Conservation (phyloP, 2,329 filamentous ascomycete genomes). For the Nannizziopsis barbatae region DNA sequence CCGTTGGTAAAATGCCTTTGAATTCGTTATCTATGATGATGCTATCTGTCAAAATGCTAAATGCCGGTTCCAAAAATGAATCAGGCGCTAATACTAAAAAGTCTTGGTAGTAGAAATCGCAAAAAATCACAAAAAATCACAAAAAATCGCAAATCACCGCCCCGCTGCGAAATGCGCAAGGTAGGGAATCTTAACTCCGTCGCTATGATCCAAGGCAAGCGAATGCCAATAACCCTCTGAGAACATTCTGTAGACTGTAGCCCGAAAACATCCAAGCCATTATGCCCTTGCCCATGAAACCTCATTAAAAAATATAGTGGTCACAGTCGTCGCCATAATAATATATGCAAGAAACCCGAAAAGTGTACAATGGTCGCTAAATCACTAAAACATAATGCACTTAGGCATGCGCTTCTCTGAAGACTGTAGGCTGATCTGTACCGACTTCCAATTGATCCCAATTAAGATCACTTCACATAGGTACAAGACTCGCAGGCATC, state of each 20-base stretch:
- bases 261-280: too few species aligned
- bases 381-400: neutral
- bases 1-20: too few species aligned
- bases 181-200: neutral
- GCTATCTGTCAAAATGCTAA: too few species aligned
- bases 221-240: conserved; percentile 1
- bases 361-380: too few species aligned
- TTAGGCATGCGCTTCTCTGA: neutral
- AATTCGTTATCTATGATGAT: too few species aligned
- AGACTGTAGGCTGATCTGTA: neutral
- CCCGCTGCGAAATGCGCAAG: neutral
- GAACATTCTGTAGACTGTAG: neutral
- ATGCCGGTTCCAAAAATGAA: too few species aligned
- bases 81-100: too few species aligned
- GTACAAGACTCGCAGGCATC: conserved; percentile 23
- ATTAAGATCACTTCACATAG: conserved; percentile 20
- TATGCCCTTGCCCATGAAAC: too few species aligned
- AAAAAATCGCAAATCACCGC: neutral
- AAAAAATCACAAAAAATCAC: neutral
- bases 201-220: conserved; percentile 2
- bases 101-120: too few species aligned
- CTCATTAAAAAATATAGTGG: too few species aligned
- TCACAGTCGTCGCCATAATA: too few species aligned
- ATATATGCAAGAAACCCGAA: too few species aligned
- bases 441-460: neutral